These are phyloP conservation scores for Pichia sp. DNA, from an alignment of 1,139 yeast species.

Conservation along the genomic window DNA sequence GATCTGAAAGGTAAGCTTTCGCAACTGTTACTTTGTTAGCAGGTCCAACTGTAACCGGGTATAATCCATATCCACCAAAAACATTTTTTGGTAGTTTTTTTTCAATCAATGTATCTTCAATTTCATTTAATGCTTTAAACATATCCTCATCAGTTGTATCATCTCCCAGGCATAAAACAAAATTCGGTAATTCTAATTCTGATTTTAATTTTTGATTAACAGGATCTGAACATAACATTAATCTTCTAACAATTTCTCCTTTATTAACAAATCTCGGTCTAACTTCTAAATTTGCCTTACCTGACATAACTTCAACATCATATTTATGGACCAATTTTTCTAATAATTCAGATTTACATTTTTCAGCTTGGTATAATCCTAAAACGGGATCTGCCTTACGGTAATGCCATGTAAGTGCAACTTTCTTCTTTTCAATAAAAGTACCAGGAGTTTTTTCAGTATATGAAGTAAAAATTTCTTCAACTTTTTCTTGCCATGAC, in stretches of 20 bases:
- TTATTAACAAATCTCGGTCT: constrained; percentile 91
- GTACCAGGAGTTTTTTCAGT: constrained; percentile 92
- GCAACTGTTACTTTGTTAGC: constrained; percentile 88
- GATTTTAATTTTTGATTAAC: constrained; percentile 34
- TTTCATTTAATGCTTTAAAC: constrained; percentile 68
- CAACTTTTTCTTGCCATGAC: constrained; percentile 88
- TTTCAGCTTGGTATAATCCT: constrained; percentile 79
- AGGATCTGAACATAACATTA: constrained; percentile 53
- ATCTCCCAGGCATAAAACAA: constrained; percentile 86
- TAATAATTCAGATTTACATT: constrained; percentile 60
- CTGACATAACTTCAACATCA: constrained; percentile 94
- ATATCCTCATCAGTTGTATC: constrained; percentile 97
- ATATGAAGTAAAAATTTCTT: constrained; percentile 61
- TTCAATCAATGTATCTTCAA: constrained; percentile 43
- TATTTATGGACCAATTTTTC: constrained; percentile 49
- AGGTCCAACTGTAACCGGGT: constrained; percentile 92
- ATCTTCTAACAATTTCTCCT: constrained; percentile 87
- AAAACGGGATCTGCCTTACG: constrained; percentile 90
- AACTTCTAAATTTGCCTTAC: constrained; percentile 95
- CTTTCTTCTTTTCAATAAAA: constrained; percentile 78
- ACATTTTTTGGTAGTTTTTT: constrained; percentile 36
- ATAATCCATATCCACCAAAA: constrained; percentile 57
- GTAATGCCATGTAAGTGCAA: constrained; percentile 97
- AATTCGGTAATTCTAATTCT: constrained; percentile 60
- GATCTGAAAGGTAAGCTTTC: constrained; percentile 80